Evolutionary conservation across 768 basidiomycete species (phyloP).

Genomic region (Leccinum arenicola): DNA sequence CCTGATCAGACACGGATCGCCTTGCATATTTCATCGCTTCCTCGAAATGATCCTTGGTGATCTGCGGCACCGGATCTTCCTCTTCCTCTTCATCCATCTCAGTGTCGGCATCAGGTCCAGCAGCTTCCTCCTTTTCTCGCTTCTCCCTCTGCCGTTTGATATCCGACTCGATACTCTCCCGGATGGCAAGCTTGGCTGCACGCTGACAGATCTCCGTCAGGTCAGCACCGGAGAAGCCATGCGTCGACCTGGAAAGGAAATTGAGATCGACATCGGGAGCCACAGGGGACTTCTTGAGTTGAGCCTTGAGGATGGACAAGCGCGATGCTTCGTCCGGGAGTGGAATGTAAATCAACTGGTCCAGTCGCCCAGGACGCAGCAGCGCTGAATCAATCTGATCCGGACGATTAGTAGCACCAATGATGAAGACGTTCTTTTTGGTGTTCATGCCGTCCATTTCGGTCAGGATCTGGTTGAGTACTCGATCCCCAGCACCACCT

Average conservation of each 20-base stretch:
- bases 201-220: conserved; percentile 99
- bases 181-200: conserved; percentile 94
- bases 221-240: conserved; percentile 99
- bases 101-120: conserved; percentile 58
- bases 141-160: conserved; percentile 76
- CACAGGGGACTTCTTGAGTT: conserved; percentile 90
- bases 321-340: conserved; percentile 94
- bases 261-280: conserved; percentile 75
- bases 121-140: conserved; percentile 74
- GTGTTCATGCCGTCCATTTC: conserved; percentile 99
- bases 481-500: conserved; percentile 97
- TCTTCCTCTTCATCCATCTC: conserved; percentile 68
- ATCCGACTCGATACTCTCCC: conserved; percentile 92
- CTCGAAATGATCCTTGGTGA: conserved; percentile 92
- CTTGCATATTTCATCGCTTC: conserved; percentile 98
- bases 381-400: conserved; percentile 94
- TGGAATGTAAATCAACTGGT: conserved; percentile 99
- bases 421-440: conserved; percentile 99
- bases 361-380: conserved; percentile 95
- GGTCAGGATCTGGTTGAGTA: conserved; percentile 94
- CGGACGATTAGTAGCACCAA: conserved; percentile 94
- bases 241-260: conserved; percentile 89
- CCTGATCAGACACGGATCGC: conserved; percentile 93
- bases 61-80: conserved; percentile 89
- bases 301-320: conserved; percentile 85